These are phyloP conservation scores for Medicago ruthenica DNA, from an alignment of 306 rosid species.

Conservation along the genomic window DNA sequence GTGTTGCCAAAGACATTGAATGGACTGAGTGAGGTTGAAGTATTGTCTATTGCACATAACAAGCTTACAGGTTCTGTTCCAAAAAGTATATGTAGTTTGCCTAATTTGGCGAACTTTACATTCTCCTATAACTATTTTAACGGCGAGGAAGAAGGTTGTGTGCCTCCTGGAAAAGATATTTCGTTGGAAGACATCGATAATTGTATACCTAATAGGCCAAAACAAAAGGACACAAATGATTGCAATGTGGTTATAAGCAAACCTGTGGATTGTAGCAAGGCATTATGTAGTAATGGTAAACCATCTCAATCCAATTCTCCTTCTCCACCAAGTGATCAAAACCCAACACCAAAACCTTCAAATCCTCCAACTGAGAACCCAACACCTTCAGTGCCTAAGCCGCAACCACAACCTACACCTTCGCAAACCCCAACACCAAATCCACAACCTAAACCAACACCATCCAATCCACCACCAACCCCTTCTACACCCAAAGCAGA, in stretches of 20 bases:
- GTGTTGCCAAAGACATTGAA: constrained; percentile 50
- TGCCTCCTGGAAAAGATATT: constrained; percentile 40
- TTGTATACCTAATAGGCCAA: constrained; percentile 69
- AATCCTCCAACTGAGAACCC: constrained; percentile 13
- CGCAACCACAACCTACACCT: neutral
- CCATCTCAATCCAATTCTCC: neutral
- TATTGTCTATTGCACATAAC: constrained; percentile 56
- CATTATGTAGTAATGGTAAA: constrained; percentile 43
- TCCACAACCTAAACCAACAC: neutral
- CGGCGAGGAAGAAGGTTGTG: constrained; percentile 62
- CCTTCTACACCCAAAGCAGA: neutral
- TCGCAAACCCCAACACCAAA: neutral
- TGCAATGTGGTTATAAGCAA: constrained; percentile 60
- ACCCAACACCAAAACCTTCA: constrained; percentile 28
- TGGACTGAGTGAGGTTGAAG: constrained; percentile 44
- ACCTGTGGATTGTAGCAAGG: constrained; percentile 73
- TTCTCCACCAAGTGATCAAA: neutral
- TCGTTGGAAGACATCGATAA: constrained; percentile 53
- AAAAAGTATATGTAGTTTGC: constrained; percentile 54
- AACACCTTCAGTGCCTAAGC: neutral
- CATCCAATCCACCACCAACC: neutral
- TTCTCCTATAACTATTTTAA: constrained; percentile 69
- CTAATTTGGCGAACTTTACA: constrained; percentile 59
- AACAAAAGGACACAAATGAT: constrained; percentile 48
- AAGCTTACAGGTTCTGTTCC: constrained; percentile 69